Base-by-base conservation (phyloP, 495 filamentous ascomycete genomes). In the Tuber umbilicatum region DNA sequence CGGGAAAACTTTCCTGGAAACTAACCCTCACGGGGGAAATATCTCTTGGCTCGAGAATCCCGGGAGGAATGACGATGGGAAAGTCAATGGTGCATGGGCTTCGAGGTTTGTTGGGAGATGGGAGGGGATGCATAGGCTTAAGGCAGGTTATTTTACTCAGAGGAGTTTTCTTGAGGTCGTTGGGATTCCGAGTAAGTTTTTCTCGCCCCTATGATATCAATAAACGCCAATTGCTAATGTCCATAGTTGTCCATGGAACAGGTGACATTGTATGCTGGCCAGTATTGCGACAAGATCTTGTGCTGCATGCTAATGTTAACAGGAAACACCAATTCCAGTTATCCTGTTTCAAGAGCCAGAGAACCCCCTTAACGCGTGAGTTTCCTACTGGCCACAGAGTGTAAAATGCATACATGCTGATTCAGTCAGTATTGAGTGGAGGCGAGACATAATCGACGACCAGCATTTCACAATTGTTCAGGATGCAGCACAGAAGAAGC, bases 101-200 rank as follows among this genome's bases (percentile, higher is more conserved):
- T 19, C 70, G 1, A 43, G 71, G 35, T 81, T 70, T 74, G 74
- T 81, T 40, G 79, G 79, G 16, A 81, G 76, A 47, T 74, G 79
- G 75, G 79, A 75, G 23, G 73, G 70, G 23, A 81, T 81, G 79
- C 67, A 81, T 45, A 69, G 78, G 45, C 31, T 81, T 27, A 76
- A 70, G 31, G 79, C 73, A 47, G 79, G 79, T 23, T 77, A 80
- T 71, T 81, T 81, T 35, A 81, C 79, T 19, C 79, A 81, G 50
- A 78, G 64, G 69, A 47, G 77, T 73, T 73, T 23, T 17, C 69
- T 78, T 19, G 76, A 79, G 43, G 39, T 79, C 43, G 12, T 79
- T 50, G 75, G 75, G 55, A 42, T 78, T 68, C 55, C 77, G 10
- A 42, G 75, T 77, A 68, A 31, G 55, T 75, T 47, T 4, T 12